Evolutionary conservation across 2,329 filamentous ascomycete genomes (phyloP), one percentile per base, ranked within the genome.

Genomic region (Aspergillus pseudotamarii): DNA sequence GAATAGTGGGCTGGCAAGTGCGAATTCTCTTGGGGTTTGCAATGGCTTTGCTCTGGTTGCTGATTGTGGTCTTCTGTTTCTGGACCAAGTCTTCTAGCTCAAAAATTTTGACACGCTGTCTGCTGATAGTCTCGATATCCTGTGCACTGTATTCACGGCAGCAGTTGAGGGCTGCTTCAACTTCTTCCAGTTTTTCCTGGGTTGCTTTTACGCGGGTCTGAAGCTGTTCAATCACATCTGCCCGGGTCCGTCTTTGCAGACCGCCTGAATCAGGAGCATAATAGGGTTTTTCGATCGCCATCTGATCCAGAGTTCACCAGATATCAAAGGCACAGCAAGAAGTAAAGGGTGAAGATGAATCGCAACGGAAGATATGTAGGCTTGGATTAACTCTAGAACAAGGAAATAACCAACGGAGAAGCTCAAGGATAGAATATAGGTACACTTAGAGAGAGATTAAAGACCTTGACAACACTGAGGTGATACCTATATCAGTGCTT

Each of bases 11-110:
- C 56, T 66, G 62, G 19, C 23, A 59, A 38, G 45, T 60, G 38
- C 69, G 53, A 32, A 65, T 26, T 11, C 48, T 43, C 16, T 64
- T 60, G 21, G 71, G 71, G 50, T 73, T 68, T 26, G 72, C 67
- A 36, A 75, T 73, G 0, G 72, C 69, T 59, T 66, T 70, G 53
- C 70, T 73, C 55, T 72, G 70, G n/a, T 68, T 69, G 16, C 56
- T 65, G n/a, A 75, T 71, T 0, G 71, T 71, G 4, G 59, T 36
- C 50, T 68, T 68, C 59, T 73, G 70, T 56, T 64, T 69, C 23
- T 62, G 30, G 10, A 73, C 55, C 4, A 69, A 57, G 0, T 63
- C 60, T 26, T 73, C 65, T 34, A 73, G 56, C 28, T 66, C 62
- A 12, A 56, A 62, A 23, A 73, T 58, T 19, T 65, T 65, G 1